A percentile compares a stretch with the other conserved stretches of the same genome.
phyloP scores from a whole-genome alignment of 1,284 basidiomycete species.

The Leccinum cinnamomeum region DNA sequence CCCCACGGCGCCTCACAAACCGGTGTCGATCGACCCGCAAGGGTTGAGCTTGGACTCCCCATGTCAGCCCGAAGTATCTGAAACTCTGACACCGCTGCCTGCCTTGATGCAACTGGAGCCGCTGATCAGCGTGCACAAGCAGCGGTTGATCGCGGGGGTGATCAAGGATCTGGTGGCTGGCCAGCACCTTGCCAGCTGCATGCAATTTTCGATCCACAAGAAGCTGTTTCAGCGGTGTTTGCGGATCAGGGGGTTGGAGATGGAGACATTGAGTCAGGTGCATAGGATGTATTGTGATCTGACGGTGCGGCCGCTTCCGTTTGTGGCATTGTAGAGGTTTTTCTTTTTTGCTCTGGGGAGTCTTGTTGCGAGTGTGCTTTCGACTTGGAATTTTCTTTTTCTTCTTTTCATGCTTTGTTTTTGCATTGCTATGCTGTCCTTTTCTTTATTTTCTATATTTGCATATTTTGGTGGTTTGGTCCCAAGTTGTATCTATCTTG shows the following conservation, averaged over 20 bases:
- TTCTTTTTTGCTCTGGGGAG: not conserved
- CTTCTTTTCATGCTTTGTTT: no score
- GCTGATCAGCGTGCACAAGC: no score
- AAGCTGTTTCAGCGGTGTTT: constrained; percentile 75
- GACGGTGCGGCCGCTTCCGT: constrained; percentile 18
- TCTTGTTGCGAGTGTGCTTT: no score
- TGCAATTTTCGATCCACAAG: constrained; percentile 69
- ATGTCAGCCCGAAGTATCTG: no score
- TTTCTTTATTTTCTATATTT: not conserved
- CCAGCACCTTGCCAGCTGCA: constrained; percentile 74
- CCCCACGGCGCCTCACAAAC: no score
- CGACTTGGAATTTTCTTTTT: no score
- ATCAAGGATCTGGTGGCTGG: constrained; percentile 24
- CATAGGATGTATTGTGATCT: constrained; percentile 38
- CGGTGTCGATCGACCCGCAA: no score
- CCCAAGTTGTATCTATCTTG: constrained; percentile 22
- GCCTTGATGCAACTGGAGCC: constrained; percentile 30
- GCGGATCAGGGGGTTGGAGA: constrained; percentile 62
- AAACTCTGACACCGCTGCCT: no score
- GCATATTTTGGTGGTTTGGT: not conserved
- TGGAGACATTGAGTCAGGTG: constrained; percentile 51
- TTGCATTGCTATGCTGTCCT: not conserved
- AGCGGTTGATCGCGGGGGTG: no score
- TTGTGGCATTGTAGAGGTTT: constrained; percentile 20
- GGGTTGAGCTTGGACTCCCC: no score